Evolutionary conservation across 768 basidiomycete species (phyloP).

Genomic region (Tremella mesenterica): DNA sequence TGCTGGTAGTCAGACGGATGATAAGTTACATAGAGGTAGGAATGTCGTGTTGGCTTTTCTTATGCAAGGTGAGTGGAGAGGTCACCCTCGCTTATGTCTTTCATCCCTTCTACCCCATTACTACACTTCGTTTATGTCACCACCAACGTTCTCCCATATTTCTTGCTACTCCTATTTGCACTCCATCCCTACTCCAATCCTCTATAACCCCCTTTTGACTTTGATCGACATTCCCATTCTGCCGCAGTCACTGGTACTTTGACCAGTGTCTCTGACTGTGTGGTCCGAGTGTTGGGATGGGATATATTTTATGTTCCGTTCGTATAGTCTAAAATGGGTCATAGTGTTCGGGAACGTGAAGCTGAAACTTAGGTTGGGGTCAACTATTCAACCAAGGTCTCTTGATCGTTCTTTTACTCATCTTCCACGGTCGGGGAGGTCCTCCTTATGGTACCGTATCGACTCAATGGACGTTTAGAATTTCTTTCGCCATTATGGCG

Average conservation of each 20-base stretch:
- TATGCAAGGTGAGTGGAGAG: slow-evolving; percentile 41
- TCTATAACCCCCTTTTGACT: no score
- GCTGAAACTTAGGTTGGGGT: slow-evolving; percentile 47
- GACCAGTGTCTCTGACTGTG: no score
- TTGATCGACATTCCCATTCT: no score
- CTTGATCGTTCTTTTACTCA: slow-evolving; percentile 45
- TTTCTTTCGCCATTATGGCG: slow-evolving; percentile 47
- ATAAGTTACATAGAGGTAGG: slow-evolving; percentile 46
- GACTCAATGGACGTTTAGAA: slow-evolving; percentile 47
- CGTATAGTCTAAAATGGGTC: no score
- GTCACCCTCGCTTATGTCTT: not conserved
- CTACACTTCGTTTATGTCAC: no score
- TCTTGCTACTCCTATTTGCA: no score
- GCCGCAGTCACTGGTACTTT: no score
- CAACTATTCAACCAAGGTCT: slow-evolving; percentile 44
- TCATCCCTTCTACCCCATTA: not conserved
- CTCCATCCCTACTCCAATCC: no score
- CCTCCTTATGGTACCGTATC: slow-evolving; percentile 39
- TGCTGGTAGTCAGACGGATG: slow-evolving; percentile 39
- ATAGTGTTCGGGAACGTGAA: no score
- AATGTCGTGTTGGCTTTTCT: slow-evolving; percentile 47
- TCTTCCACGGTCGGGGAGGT: slow-evolving; percentile 42
- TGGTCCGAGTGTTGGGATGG: no score
- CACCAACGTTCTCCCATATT: no score
- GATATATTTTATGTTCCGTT: no score